Conservation (phyloP, 2,329 filamentous ascomycete genomes). For the Scytalidium sp. region DNA sequence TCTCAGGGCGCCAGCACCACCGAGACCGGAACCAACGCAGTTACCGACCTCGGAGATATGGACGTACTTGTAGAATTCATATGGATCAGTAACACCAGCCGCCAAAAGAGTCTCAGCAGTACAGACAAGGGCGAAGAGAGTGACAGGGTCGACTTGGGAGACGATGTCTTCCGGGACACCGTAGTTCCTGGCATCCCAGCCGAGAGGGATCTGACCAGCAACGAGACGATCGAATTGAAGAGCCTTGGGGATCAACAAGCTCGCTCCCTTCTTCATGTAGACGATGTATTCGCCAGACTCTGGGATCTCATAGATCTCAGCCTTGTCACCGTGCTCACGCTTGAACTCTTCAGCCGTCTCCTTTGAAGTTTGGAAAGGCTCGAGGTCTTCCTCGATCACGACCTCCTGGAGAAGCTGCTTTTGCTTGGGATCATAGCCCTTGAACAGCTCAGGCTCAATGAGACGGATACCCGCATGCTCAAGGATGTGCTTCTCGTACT, state of each 20-base stretch:
- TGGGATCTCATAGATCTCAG: constrained; percentile 92
- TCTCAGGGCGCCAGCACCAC: constrained; percentile 85
- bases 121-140: constrained; percentile 90
- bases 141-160: constrained; percentile 94
- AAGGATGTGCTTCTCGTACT: constrained; percentile 95
- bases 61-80: constrained; percentile 99
- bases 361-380: constrained; percentile 95
- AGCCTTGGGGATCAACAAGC: constrained; percentile 93
- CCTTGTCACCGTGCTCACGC: constrained; percentile 95
- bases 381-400: constrained; percentile 93
- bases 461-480: constrained; percentile 97
- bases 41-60: constrained; percentile 98
- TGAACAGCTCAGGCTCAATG: constrained; percentile 95
- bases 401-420: constrained; percentile 98
- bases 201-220: constrained; percentile 93
- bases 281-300: constrained; percentile 94
- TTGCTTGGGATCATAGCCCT: constrained; percentile 96
- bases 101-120: constrained; percentile 89
- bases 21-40: constrained; percentile 97
- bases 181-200: constrained; percentile 95
- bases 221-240: constrained; percentile 96
- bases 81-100: constrained; percentile 95
- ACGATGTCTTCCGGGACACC: constrained; percentile 98
- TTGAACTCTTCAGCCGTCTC: constrained; percentile 97
- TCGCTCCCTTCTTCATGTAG: constrained; percentile 91